Conservation (phyloP, 768 basidiomycete genomes). For the Tulasnella sp. region DNA sequence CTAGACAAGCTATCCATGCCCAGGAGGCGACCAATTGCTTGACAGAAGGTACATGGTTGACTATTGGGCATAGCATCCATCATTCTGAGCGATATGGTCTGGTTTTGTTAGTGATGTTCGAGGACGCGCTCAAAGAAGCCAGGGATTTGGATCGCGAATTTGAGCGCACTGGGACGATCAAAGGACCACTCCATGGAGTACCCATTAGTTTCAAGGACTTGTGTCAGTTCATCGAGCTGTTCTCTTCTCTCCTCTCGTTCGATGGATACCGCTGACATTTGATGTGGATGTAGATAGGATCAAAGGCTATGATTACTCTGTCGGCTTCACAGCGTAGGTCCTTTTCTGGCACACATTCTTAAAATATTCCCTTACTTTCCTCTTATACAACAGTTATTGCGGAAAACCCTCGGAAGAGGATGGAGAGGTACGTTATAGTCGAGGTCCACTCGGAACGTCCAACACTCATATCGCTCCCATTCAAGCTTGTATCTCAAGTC, state of each 20-base stretch:
- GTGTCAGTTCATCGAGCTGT: slow-evolving; percentile 34
- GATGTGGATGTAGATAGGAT: slow-evolving; percentile 41
- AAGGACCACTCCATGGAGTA: slow-evolving; percentile 69
- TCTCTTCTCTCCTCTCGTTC: too few species aligned
- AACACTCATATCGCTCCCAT: not conserved
- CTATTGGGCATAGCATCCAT: too few species aligned
- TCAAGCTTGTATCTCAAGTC: slow-evolving; percentile 24
- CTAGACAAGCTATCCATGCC: slow-evolving; percentile 40
- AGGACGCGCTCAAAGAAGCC: slow-evolving; percentile 51
- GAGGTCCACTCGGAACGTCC: not conserved
- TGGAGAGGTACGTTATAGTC: slow-evolving; percentile 43
- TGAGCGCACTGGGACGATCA: slow-evolving; percentile 41
- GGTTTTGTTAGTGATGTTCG: slow-evolving; percentile 68
- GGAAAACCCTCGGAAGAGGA: slow-evolving; percentile 50
- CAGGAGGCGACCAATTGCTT: slow-evolving; percentile 62
- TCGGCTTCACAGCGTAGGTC: slow-evolving; percentile 56
- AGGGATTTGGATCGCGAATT: slow-evolving; percentile 61
- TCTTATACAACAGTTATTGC: slow-evolving; percentile 33
- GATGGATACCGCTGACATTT: not conserved
- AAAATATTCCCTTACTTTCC: too few species aligned
- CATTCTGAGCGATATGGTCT: too few species aligned
- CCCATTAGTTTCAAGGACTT: slow-evolving; percentile 73
- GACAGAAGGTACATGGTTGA: slow-evolving; percentile 52
- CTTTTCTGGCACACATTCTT: not conserved
- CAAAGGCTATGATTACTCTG: slow-evolving; percentile 49